Evolutionary conservation across 306 rosid species (phyloP).

Genomic region (Crataegus laevigata): DNA sequence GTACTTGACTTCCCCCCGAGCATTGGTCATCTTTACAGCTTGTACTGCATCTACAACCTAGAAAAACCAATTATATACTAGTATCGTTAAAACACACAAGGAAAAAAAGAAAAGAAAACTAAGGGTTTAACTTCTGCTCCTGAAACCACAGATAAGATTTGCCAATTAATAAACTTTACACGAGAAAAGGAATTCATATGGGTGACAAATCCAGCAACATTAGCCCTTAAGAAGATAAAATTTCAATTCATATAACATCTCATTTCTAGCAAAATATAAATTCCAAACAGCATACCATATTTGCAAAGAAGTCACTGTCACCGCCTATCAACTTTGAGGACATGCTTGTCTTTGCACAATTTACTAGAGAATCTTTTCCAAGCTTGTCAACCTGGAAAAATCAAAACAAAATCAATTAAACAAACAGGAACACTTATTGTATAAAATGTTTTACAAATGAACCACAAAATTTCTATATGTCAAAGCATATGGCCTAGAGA

Average conservation of each 20-base stretch:
- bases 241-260: background rate
- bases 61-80: conserved; percentile 7
- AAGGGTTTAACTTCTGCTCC: background rate
- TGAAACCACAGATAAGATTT: background rate
- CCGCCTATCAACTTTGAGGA: conserved; percentile 97
- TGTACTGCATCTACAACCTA: conserved; percentile 95
- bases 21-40: conserved; percentile 91
- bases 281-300: conserved; percentile 47
- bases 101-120: background rate
- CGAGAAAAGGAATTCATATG: background rate
- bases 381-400: conserved; percentile 76
- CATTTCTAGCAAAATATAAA: background rate
- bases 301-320: conserved; percentile 87
- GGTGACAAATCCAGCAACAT: background rate
- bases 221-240: background rate
- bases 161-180: background rate
- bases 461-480: background rate
- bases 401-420: background rate
- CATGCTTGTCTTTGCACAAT: conserved; percentile 99
- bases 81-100: background rate
- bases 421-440: conserved; percentile 4
- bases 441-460: background rate
- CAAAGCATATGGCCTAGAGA: background rate
- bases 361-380: conserved; percentile 74
- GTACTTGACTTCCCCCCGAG: conserved; percentile 81